Evolutionary conservation across 805 yeast genomes (phyloP).

Genomic region (Ogataea nonfermentans): DNA sequence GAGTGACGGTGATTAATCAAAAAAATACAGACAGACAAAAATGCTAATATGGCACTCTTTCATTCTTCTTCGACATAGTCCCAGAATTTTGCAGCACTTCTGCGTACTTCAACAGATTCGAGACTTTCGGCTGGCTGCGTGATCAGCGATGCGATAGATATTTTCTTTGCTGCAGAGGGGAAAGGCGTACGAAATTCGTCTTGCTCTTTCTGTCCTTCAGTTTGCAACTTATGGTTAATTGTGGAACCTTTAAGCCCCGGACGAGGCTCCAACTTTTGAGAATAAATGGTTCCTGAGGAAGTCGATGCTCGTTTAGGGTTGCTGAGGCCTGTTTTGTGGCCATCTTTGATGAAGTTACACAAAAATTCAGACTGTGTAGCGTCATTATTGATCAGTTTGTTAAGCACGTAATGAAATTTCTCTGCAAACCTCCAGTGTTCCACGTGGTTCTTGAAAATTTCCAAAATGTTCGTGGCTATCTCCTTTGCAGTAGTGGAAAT

Average conservation of each 20-base stretch:
- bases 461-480: constrained; percentile 1
- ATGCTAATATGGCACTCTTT: neutral
- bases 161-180: constrained; percentile 9
- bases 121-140: constrained; percentile 4
- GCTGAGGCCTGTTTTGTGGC: neutral
- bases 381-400: constrained; percentile 5
- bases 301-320: no score
- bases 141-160: constrained; percentile 24
- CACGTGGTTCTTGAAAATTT: constrained; percentile 1
- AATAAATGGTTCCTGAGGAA: no score
- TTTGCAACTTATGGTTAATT: no score
- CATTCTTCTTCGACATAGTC: neutral
- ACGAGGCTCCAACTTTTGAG: no score
- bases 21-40: no score
- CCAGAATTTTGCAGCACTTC: constrained; percentile 1
- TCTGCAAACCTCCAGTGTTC: constrained; percentile 9
- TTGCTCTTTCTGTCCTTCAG: no score
- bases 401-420: constrained; percentile 8
- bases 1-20: no score
- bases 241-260: no score
- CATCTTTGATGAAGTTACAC: neutral
- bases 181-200: neutral
- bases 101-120: constrained; percentile 5
- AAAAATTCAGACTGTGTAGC: constrained; percentile 3
- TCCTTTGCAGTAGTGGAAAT: constrained; percentile 5